These are phyloP conservation scores for Carex arenaria DNA, from an alignment of 202 grass and related monocot genomes.

Conservation along the genomic window DNA sequence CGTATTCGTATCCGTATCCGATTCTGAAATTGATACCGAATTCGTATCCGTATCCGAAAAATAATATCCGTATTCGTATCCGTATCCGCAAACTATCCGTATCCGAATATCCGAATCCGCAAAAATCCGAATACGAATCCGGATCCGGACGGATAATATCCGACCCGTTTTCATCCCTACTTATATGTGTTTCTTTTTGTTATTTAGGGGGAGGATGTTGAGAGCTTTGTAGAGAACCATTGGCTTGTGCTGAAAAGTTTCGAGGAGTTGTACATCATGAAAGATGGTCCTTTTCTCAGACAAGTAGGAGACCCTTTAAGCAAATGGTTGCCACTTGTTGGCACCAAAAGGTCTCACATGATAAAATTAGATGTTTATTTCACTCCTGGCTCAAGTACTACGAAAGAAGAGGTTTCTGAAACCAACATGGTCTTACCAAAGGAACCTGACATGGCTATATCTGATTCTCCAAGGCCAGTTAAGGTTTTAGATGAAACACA, in stretches of 20 bases:
- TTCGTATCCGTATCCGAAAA: too few species aligned
- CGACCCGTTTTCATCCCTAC: too few species aligned
- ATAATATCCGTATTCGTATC: too few species aligned
- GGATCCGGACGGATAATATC: too few species aligned
- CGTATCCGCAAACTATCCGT: too few species aligned
- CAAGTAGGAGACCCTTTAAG: conserved; percentile 55
- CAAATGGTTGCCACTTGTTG: conserved; percentile 62
- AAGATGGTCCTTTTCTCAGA: conserved; percentile 75
- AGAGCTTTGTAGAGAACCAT: conserved; percentile 64
- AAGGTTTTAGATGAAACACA: neutral
- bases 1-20: too few species aligned
- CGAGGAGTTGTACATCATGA: conserved; percentile 77
- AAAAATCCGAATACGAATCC: too few species aligned
- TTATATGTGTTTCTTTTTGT: neutral
- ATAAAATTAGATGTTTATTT: conserved; percentile 57
- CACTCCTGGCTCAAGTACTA: conserved; percentile 31
- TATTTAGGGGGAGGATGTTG: conserved; percentile 65
- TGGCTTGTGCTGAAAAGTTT: conserved; percentile 70
- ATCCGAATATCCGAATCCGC: too few species aligned
- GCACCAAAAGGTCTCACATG: conserved; percentile 52
- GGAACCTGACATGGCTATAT: conserved; percentile 17
- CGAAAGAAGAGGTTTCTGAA: conserved; percentile 31
- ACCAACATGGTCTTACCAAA: conserved; percentile 25
- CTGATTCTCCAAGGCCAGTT: conserved; percentile 9
- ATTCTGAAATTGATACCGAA: too few species aligned